Conservation (phyloP, 2,329 filamentous ascomycete genomes). For the Aspergillus amoenus region DNA sequence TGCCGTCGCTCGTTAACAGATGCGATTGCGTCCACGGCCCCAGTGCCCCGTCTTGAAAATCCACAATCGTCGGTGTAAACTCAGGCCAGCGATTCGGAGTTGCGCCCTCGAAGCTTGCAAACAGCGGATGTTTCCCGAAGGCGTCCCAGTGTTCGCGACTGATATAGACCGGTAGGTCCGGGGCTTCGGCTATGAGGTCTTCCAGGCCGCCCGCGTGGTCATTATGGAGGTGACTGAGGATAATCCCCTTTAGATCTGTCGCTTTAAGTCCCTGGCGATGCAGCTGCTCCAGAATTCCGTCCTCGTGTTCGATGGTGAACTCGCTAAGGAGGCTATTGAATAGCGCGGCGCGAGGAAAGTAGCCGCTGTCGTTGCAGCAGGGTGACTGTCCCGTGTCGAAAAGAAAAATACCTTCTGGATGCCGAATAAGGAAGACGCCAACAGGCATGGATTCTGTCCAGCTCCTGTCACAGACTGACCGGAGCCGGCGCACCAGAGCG, state of each 20-base stretch:
- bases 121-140: neutral
- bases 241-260: neutral
- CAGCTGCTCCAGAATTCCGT: neutral
- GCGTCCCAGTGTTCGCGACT: slow-evolving; percentile 1
- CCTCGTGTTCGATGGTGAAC: neutral
- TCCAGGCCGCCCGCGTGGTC: neutral
- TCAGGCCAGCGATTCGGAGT: neutral
- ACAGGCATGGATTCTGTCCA: neutral
- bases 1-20: neutral
- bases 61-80: neutral
- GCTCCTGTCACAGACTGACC: neutral
- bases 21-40: neutral
- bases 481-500: neutral
- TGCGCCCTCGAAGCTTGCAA: neutral
- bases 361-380: neutral
- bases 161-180: neutral
- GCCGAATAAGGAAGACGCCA: neutral
- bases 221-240: neutral
- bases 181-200: neutral
- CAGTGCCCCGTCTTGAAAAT: neutral
- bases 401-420: neutral
- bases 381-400: neutral
- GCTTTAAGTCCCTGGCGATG: neutral
- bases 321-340: neutral
- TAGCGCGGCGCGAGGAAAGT: neutral